Conservation (phyloP, 2,329 filamentous ascomycete species). For the Coniochaeta hoffmannii region DNA sequence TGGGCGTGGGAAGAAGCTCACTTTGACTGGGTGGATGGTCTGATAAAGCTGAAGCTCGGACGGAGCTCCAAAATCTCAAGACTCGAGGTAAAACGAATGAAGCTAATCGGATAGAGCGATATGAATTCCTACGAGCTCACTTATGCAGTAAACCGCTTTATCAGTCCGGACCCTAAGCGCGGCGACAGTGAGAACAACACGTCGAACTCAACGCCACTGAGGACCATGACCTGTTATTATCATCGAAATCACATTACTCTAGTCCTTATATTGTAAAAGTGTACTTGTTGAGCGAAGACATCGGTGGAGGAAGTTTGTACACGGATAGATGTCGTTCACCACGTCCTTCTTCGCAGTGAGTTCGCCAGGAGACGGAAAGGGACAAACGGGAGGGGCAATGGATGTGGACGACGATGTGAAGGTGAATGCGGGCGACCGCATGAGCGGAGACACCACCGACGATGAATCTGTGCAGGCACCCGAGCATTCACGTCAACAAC, state of each 20-base stretch:
- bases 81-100: background rate
- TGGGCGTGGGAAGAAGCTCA: background rate
- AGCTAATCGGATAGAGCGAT: background rate
- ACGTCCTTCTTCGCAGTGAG: background rate
- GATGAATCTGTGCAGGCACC: background rate
- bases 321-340: background rate
- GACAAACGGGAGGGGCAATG: background rate
- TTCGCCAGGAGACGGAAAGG: background rate
- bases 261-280: background rate
- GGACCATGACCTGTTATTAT: background rate
- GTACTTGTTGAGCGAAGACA: background rate
- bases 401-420: background rate
- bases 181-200: background rate
- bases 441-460: background rate
- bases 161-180: background rate
- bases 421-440: background rate
- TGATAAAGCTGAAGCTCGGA: background rate
- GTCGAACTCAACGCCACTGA: background rate
- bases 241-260: background rate
- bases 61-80: slow-evolving; percentile 1
- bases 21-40: background rate
- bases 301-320: background rate
- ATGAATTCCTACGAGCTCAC: background rate
- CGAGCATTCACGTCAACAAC: background rate
- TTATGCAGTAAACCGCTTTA: background rate